Conservation (phyloP, 371 early-diverging fungal species). For the Mortierella sp. region DNA sequence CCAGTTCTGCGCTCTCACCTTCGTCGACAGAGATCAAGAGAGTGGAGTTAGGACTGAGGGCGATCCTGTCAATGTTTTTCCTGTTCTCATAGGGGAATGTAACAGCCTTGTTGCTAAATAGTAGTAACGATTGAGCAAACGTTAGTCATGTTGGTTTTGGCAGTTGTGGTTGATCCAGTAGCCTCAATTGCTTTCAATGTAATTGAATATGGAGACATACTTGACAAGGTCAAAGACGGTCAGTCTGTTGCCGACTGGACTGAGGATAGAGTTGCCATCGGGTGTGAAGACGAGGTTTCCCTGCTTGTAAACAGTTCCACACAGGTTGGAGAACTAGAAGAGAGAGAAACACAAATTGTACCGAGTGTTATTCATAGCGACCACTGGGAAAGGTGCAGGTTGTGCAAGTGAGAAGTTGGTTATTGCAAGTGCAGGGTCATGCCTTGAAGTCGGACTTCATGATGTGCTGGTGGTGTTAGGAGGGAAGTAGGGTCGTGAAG, state of each 20-base stretch:
- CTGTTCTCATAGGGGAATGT: slow-evolving; percentile 95
- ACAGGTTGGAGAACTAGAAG: slow-evolving; percentile 88
- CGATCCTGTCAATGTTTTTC: slow-evolving; percentile 89
- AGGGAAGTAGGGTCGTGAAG: background rate
- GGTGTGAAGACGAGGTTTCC: slow-evolving; percentile 97
- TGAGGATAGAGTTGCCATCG: slow-evolving; percentile 93
- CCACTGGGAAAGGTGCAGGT: background rate
- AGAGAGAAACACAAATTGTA: background rate
- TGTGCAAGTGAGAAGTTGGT: background rate
- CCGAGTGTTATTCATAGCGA: background rate
- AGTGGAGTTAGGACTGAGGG: slow-evolving; percentile 90
- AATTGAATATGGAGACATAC: slow-evolving; percentile 62
- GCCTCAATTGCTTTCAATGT: background rate
- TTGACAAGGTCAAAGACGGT: slow-evolving; percentile 96
- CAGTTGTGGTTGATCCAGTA: background rate
- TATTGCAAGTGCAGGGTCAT: background rate
- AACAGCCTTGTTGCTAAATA: slow-evolving; percentile 84
- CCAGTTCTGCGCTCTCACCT: slow-evolving; percentile 62
- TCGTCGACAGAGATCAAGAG: slow-evolving; percentile 93
- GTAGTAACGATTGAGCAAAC: background rate
- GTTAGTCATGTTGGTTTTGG: background rate
- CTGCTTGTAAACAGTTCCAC: slow-evolving; percentile 95
- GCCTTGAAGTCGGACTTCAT: slow-evolving; percentile 59
- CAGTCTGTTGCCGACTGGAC: slow-evolving; percentile 97
- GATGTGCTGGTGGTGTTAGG: background rate